phyloP scores from a whole-genome alignment of 1,284 basidiomycete genomes.

The Microstroma glucosiphilum region DNA sequence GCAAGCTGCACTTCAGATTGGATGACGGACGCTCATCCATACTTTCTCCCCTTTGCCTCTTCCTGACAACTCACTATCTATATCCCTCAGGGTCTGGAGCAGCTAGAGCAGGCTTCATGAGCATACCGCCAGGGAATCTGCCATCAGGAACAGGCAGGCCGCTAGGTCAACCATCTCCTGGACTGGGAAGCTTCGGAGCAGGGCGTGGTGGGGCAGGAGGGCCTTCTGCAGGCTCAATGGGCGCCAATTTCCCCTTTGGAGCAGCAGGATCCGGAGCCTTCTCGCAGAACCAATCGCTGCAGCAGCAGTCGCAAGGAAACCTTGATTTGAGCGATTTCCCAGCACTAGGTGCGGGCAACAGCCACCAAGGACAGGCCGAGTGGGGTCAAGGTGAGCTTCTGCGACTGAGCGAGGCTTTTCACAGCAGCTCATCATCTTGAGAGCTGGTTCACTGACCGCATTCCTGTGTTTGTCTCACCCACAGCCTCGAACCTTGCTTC shows the following conservation, averaged over 20 bases:
- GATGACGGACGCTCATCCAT: too few relatives aligned
- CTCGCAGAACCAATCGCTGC: neutral
- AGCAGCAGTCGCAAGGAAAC: neutral
- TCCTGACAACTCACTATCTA: too few relatives aligned
- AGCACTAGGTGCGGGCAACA: conserved; percentile 10
- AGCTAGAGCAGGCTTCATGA: neutral
- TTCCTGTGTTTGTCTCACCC: neutral
- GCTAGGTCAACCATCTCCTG: neutral
- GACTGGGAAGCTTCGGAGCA: conserved; percentile 6
- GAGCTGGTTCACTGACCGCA: neutral
- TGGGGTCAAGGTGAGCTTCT: conserved; percentile 7
- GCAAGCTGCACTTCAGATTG: too few relatives aligned
- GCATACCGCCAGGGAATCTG: neutral
- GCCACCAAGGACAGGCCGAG: conserved; percentile 20
- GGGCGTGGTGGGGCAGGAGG: conserved; percentile 5
- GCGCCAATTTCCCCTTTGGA: conserved; percentile 27
- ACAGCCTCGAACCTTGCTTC: conserved; percentile 1
- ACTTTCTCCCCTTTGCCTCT: too few relatives aligned
- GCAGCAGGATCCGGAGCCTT: conserved; percentile 12
- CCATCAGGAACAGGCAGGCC: neutral
- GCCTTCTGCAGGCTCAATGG: conserved; percentile 11
- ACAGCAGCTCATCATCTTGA: neutral
- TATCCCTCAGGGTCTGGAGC: too few relatives aligned
- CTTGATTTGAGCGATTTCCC: conserved; percentile 15
- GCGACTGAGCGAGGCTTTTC: neutral